These are phyloP conservation scores for Clitocybe nebularis DNA, from an alignment of 1,284 basidiomycete genomes.

Conservation along the genomic window DNA sequence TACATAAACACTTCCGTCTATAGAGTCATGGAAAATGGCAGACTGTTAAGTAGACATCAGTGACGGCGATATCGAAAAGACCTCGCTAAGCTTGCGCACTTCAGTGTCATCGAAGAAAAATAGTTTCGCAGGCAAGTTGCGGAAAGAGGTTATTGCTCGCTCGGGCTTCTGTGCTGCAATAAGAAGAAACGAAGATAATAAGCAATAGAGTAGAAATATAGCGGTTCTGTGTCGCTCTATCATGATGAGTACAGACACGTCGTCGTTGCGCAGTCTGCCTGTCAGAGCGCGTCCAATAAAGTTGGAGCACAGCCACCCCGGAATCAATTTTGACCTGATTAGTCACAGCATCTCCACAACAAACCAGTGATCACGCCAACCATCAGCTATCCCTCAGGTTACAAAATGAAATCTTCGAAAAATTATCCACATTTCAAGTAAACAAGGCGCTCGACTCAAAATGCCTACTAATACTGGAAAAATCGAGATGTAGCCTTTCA, in stretches of 20 bases:
- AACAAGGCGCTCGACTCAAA: too few species aligned
- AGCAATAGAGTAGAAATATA: slow-evolving; percentile 17
- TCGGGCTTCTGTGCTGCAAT: slow-evolving; percentile 28
- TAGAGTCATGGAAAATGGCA: slow-evolving; percentile 80
- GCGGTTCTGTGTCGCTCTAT: slow-evolving; percentile 19
- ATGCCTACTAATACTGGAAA: too few species aligned
- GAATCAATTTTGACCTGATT: background rate
- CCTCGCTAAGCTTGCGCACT: too few species aligned
- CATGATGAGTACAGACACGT: slow-evolving; percentile 22
- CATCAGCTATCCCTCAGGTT: too few species aligned
- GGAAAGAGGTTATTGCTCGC: slow-evolving; percentile 46
- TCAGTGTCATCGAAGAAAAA: slow-evolving; percentile 93
- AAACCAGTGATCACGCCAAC: too few species aligned
- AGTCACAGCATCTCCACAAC: too few species aligned
- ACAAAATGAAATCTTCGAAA: too few species aligned
- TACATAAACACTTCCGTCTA: slow-evolving; percentile 67
- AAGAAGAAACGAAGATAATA: slow-evolving; percentile 15
- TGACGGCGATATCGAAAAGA: too few species aligned
- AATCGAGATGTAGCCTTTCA: too few species aligned
- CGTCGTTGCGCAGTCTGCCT: slow-evolving; percentile 9
- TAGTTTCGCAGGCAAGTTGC: slow-evolving; percentile 76
- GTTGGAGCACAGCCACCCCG: background rate
- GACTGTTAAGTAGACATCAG: slow-evolving; percentile 45
- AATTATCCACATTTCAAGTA: too few species aligned
- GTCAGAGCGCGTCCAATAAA: background rate